phyloP scores from a whole-genome alignment of 495 filamentous ascomycete species.

The Hamigera avellanea region DNA sequence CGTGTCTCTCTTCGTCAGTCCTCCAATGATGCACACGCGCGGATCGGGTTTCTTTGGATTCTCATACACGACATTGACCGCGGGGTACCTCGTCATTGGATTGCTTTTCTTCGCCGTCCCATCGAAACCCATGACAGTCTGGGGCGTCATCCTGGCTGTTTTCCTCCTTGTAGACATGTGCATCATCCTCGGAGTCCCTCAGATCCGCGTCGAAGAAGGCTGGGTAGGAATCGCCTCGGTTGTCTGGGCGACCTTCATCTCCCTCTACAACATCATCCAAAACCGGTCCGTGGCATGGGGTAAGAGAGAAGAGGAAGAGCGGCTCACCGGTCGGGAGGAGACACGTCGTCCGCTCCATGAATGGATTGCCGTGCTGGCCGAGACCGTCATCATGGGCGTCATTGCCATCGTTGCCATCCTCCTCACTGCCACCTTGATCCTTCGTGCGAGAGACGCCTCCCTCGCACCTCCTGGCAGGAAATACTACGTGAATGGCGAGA shows the following conservation, averaged over 20 bases:
- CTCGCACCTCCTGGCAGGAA: slow-evolving; percentile 57
- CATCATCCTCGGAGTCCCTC: slow-evolving; percentile 61
- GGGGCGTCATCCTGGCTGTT: slow-evolving; percentile 50
- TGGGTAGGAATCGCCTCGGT: slow-evolving; percentile 83
- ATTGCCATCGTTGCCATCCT: slow-evolving; percentile 56
- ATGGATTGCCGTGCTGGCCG: slow-evolving; percentile 74
- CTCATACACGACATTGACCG: slow-evolving; percentile 60
- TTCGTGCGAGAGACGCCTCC: slow-evolving; percentile 65
- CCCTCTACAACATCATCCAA: slow-evolving; percentile 47
- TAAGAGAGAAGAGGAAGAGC: slow-evolving; percentile 82
- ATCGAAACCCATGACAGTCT: slow-evolving; percentile 60
- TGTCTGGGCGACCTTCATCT: slow-evolving; percentile 59
- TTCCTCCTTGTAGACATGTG: slow-evolving; percentile 71
- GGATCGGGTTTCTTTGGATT: slow-evolving; percentile 89
- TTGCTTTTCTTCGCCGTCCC: slow-evolving; percentile 80
- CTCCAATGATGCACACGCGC: slow-evolving; percentile 70
- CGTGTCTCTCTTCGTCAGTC: slow-evolving; percentile 76
- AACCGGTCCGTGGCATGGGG: slow-evolving; percentile 79
- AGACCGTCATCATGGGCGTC: slow-evolving; percentile 54
- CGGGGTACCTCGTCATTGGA: slow-evolving; percentile 60
- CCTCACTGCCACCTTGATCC: slow-evolving; percentile 63
- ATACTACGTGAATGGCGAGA: slow-evolving; percentile 68
- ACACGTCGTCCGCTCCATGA: slow-evolving; percentile 69
- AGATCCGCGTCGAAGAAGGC: slow-evolving; percentile 69
- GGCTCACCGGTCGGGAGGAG: slow-evolving; percentile 82